These are phyloP conservation scores for Mycena latifolia DNA, from an alignment of 768 basidiomycete species.

Conservation along the genomic window DNA sequence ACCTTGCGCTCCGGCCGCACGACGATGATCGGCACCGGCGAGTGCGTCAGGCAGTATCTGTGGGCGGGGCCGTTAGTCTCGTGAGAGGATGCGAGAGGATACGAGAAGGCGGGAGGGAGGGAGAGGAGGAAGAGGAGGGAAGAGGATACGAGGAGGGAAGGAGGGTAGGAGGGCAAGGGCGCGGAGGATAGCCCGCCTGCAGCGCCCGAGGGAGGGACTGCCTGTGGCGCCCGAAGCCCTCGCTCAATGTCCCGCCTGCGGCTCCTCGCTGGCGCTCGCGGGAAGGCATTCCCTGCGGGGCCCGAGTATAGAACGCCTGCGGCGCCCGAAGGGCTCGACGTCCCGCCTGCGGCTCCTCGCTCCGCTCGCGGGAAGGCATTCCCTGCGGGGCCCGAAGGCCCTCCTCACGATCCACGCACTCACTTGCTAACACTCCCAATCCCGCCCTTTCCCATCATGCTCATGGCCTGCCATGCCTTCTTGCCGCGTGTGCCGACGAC, in stretches of 20 bases:
- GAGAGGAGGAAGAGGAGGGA: constrained; percentile 10
- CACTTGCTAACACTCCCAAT: constrained; percentile 66
- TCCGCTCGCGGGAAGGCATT: background rate
- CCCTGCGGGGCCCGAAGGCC: too few species aligned
- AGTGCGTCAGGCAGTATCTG: constrained; percentile 91
- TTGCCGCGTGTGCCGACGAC: constrained; percentile 93
- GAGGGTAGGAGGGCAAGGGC: too few species aligned
- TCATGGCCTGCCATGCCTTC: constrained; percentile 55
- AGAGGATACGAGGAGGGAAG: too few species aligned
- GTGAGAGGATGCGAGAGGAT: background rate
- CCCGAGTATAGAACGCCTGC: constrained; percentile 41
- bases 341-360: too few species aligned
- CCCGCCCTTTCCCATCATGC: constrained; percentile 49
- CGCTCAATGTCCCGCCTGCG: too few species aligned
- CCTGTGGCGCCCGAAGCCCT: too few species aligned
- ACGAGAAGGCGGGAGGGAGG: constrained; percentile 3
- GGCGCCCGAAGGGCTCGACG: too few species aligned
- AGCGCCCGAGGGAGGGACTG: too few species aligned
- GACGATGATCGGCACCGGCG: constrained; percentile 96
- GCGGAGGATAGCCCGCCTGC: too few species aligned
- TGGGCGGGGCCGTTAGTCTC: background rate
- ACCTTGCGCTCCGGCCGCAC: constrained; percentile 92
- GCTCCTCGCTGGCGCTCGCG: too few species aligned
- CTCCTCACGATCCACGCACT: too few species aligned
- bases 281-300: background rate